phyloP scores from a whole-genome alignment of 345 rosid genomes.

The Salix suchowensis region DNA sequence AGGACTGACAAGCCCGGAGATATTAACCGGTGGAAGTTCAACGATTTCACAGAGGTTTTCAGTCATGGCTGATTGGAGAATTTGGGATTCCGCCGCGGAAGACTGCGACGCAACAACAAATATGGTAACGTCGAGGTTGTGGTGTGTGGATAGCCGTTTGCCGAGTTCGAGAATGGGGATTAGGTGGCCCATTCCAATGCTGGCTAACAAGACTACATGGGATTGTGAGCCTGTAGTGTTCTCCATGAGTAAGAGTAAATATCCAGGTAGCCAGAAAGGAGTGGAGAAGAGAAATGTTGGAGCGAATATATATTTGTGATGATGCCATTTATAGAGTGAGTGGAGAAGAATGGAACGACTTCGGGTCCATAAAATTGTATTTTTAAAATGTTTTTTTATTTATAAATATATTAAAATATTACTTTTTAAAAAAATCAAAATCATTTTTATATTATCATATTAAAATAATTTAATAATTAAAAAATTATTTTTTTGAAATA shows the following conservation, averaged over 20 bases:
- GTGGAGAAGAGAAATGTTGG: no score
- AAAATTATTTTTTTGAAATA: no score
- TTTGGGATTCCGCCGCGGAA: conserved; percentile 24
- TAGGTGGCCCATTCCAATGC: conserved; percentile 73
- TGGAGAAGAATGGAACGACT: no score
- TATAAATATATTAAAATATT: no score
- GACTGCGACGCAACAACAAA: conserved; percentile 37
- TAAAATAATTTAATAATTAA: no score
- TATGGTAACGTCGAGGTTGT: conserved; percentile 41
- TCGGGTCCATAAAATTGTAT: no score
- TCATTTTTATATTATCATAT: no score
- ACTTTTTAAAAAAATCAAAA: no score
- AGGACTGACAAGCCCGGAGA: conserved; percentile 23
- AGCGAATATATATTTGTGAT: no score
- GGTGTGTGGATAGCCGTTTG: conserved; percentile 36
- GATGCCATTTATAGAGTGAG: no score
- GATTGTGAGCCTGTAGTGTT: neutral
- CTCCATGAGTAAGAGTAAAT: neutral
- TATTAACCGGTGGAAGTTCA: conserved; percentile 36
- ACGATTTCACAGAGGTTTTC: conserved; percentile 28
- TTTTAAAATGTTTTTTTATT: no score
- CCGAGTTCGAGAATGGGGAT: conserved; percentile 62
- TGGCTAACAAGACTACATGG: conserved; percentile 47
- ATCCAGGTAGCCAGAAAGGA: no score
- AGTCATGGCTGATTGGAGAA: conserved; percentile 13